Evolutionary conservation across 352 stramenopile genomes (phyloP).

Genomic region (Phytophthora cryptogea): DNA sequence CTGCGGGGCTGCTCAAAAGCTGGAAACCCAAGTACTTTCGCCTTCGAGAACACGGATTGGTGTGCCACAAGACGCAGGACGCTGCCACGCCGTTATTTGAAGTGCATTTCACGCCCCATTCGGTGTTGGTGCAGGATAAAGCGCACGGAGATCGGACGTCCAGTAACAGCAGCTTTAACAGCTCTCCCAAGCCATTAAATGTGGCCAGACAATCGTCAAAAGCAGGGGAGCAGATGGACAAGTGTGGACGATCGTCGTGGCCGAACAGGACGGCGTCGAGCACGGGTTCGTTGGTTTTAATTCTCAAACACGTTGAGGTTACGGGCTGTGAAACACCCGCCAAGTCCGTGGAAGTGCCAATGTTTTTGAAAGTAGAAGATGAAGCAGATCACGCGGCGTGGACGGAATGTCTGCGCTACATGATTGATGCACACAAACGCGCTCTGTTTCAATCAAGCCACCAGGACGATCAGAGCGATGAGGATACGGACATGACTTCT

Average conservation of each 20-base stretch:
- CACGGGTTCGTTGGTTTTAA: slow-evolving; percentile 39
- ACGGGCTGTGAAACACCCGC: slow-evolving; percentile 38
- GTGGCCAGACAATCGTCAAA: slow-evolving; percentile 9
- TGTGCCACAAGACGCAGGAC: slow-evolving; percentile 66
- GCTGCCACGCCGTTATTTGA: slow-evolving; percentile 58
- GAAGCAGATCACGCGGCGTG: slow-evolving; percentile 48
- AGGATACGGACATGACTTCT: slow-evolving; percentile 10
- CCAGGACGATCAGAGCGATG: slow-evolving; percentile 19
- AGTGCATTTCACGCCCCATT: slow-evolving; percentile 58
- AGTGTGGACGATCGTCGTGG: slow-evolving; percentile 13
- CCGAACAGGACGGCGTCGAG: slow-evolving; percentile 11
- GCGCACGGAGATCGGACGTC: not conserved
- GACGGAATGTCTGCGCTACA: slow-evolving; percentile 52
- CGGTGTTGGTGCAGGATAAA: slow-evolving; percentile 40
- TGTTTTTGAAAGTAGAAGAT: slow-evolving; percentile 58
- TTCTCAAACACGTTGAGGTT: slow-evolving; percentile 58
- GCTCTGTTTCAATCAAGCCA: slow-evolving; percentile 18
- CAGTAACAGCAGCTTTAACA: slow-evolving; percentile 9
- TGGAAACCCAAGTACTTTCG: slow-evolving; percentile 81
- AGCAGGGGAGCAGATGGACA: slow-evolving; percentile 7
- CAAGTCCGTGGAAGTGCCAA: slow-evolving; percentile 46
- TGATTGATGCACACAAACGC: slow-evolving; percentile 55
- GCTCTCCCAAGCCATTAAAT: slow-evolving; percentile 1
- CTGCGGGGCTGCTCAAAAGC: slow-evolving; percentile 63
- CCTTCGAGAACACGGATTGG: slow-evolving; percentile 60